Evolutionary conservation across 1,139 yeast species (phyloP).

Genomic region (Scheffersomyces segobiensis): DNA sequence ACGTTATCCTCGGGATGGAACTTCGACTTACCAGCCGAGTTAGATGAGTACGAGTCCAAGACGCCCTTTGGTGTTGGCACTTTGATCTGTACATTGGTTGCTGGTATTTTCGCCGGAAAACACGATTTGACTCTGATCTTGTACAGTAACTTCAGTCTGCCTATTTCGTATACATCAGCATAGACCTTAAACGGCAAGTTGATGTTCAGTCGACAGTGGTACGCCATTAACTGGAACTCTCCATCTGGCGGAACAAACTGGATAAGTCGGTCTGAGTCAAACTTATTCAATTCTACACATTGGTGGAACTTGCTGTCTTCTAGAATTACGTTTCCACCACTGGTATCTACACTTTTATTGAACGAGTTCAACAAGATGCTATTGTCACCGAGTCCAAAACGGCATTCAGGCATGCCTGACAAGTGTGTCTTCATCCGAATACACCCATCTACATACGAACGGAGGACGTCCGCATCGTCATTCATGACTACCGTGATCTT

Average conservation of each 20-base stretch:
- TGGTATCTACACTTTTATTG: background rate
- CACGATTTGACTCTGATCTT: conserved; percentile 62
- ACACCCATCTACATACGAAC: conserved; percentile 77
- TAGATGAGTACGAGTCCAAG: conserved; percentile 48
- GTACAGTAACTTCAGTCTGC: conserved; percentile 51
- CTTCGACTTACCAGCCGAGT: conserved; percentile 67
- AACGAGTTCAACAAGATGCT: conserved; percentile 19
- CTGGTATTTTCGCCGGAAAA: conserved; percentile 61
- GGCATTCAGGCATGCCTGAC: conserved; percentile 73
- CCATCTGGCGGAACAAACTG: conserved; percentile 92
- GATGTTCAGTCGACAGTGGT: conserved; percentile 55
- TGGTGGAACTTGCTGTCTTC: conserved; percentile 90
- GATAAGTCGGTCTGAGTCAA: conserved; percentile 66
- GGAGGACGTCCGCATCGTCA: conserved; percentile 58
- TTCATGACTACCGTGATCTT: conserved; percentile 68
- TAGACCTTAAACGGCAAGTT: conserved; percentile 71
- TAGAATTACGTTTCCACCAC: conserved; percentile 48
- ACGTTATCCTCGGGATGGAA: conserved; percentile 66
- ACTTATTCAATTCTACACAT: conserved; percentile 72
- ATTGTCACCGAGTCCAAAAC: conserved; percentile 60
- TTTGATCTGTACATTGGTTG: conserved; percentile 62
- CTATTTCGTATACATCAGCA: conserved; percentile 61
- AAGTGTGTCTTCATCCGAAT: conserved; percentile 72
- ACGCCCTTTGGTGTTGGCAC: conserved; percentile 75
- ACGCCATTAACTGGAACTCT: conserved; percentile 82